Base-by-base conservation (phyloP, 768 basidiomycete species). In the Mrakia blollopis region DNA sequence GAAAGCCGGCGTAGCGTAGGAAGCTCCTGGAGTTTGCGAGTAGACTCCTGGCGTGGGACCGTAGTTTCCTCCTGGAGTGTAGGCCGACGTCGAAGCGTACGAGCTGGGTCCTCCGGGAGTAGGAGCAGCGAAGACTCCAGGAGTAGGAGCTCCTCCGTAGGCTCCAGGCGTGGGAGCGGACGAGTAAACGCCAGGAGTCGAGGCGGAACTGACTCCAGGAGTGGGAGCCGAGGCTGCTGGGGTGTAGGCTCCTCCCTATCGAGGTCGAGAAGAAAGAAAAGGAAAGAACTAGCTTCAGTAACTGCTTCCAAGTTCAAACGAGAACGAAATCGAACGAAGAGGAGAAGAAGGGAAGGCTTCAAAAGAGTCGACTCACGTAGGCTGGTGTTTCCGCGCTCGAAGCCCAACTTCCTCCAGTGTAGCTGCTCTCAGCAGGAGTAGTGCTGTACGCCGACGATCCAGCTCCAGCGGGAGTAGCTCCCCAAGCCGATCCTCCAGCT, bases 201-300 rank as follows among this genome's bases (percentile, higher is more conserved):
- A 84, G 1, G 85, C 85, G 10, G 82, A 74, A 62, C 80, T 79
- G 18, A 83, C 84, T n/a, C 78, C 80, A 25, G 88, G 88, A 25
- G 88, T 89, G 7, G 88, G 87, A 7, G 88, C 87, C 69, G 86
- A 35, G n/a, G 78, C 80, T 13, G 79, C 82, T 5, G 65, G 39
- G n/a, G 83, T 83, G 52, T 84, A 84, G 65, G 82, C 80, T 35
- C 81, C 83, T 30, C 67, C 63, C 37, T 79, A 73, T 47, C 73
- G 28, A 80, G 80, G 80, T 44, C 80, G 80, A n/a, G 79, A 73
- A 44, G 21, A 1, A 18, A 52, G 47, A 50, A 7, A 14, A 50
- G 47, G n/a, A n/a, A n/a, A n/a, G n/a, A n/a, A n/a, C n/a, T n/a
- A n/a, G 39, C 6, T 41, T 50, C 47, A 50, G 47, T 50, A 2